These are phyloP conservation scores for Schoenoplectus triqueter DNA, from an alignment of 202 grass and related monocot species.

Conservation along the genomic window DNA sequence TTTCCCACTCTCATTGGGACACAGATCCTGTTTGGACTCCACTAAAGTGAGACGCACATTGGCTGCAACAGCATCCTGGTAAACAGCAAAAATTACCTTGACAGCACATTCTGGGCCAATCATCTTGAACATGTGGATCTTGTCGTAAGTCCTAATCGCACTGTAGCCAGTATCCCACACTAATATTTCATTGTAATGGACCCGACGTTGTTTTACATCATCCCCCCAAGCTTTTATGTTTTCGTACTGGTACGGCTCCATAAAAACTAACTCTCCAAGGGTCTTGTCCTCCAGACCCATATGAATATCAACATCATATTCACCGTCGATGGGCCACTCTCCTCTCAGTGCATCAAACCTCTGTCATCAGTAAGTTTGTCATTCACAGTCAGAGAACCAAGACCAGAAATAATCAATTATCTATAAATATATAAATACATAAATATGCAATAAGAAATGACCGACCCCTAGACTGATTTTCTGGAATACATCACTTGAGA, in stretches of 20 bases:
- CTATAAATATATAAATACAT: too few species aligned
- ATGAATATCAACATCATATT: not conserved
- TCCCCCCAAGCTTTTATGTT: not conserved
- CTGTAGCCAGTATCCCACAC: not conserved
- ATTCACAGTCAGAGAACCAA: not conserved
- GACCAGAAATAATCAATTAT: not conserved
- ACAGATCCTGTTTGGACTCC: too few species aligned
- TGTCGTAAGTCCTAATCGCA: not conserved
- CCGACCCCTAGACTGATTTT: not conserved
- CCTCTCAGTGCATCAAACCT: slow-evolving; percentile 1
- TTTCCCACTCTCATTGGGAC: too few species aligned
- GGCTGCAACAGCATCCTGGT: not conserved
- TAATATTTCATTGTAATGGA: not conserved
- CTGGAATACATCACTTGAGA: not conserved
- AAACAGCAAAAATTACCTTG: not conserved
- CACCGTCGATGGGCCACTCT: not conserved
- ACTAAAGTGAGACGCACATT: too few species aligned
- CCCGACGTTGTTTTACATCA: not conserved
- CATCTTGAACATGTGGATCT: not conserved
- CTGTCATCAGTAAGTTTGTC: not conserved
- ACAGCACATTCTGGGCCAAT: not conserved
- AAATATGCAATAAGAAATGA: not conserved
- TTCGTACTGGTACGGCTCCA: not conserved
- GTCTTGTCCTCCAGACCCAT: not conserved
- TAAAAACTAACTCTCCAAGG: not conserved